phyloP scores from a whole-genome alignment of 1,139 yeast species.

The Taiozyma sp. region DNA sequence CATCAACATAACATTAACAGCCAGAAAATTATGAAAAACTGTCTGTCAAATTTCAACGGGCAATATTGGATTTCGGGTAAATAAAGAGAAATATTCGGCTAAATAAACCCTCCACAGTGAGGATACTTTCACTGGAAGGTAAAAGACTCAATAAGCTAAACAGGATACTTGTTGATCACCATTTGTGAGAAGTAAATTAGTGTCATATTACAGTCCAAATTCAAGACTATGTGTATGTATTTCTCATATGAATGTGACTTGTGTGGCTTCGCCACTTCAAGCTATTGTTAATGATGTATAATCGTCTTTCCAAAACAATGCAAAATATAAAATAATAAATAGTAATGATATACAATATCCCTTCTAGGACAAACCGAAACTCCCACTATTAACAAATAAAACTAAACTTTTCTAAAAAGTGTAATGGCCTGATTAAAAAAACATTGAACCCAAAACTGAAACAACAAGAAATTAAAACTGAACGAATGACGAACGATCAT shows the following conservation, averaged over 20 bases:
- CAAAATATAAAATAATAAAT: constrained; percentile 5
- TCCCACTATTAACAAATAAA: constrained; percentile 8
- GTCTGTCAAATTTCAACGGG: not conserved
- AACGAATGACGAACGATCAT: not conserved
- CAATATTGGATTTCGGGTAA: not conserved
- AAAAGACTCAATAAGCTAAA: too few relatives aligned
- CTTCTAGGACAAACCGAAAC: constrained; percentile 18
- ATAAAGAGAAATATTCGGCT: not conserved
- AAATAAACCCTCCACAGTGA: not conserved
- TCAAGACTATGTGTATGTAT: not conserved
- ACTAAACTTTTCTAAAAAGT: not conserved
- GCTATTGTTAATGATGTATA: not conserved
- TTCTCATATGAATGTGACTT: not conserved
- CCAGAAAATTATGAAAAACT: not conserved
- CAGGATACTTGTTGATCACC: too few relatives aligned
- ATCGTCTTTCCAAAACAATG: not conserved
- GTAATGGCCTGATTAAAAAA: not conserved
- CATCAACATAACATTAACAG: too few relatives aligned
- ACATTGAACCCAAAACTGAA: not conserved
- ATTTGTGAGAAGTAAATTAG: too few relatives aligned
- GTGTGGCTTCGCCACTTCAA: not conserved
- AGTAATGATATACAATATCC: constrained; percentile 16
- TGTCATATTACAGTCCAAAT: not conserved
- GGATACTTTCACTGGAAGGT: too few relatives aligned
- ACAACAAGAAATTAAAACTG: not conserved